Base-by-base conservation (phyloP, 2,329 filamentous ascomycete species). In the Ophiosphaerella korrae region DNA sequence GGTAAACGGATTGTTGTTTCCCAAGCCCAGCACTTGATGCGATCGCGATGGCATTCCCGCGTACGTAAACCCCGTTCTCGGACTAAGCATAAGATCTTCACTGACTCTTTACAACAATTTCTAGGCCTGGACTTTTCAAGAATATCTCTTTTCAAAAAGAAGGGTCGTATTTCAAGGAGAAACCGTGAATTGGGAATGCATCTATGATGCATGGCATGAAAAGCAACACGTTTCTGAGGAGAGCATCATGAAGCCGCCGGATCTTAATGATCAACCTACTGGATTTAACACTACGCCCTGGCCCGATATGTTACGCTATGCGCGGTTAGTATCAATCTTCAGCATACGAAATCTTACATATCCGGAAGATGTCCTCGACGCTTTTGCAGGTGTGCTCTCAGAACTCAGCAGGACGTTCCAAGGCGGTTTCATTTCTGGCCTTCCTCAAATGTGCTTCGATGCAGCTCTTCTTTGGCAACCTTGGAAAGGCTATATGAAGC, bases 371-470 rank as follows among this genome's bases (percentile, higher is more conserved):
- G 50, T 46, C 8, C 37, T 60, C 11, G 49, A 56, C 21, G 63
- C 63, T 11, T 67, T 66, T 29, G 35, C 45, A 2, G 59, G 55
- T 16, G 34, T 58, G 14, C 18, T 59, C 2, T 47, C 48, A 2
- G 50, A 52, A 14, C 23, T 66, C 1, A 46, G 50, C 9, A 44
- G 39, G 5, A 14, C 47, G 4, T 59, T 63, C 31, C 35, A 33
- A 1, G 51, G 47, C 16, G 52, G 61, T 2, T 60, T 66, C 14
- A 46, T 66, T 13, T 60, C 44, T 3, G 58, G 64, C 5, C 24
- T 66, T 5, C 63, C 64, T 2, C 42, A 43, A 26, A 50, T 63
- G 39, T 58, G 46, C 36, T 64, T 67, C 31, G 58, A 66, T 18
- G 49, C 53, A 7, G 55, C 59, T 1, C 49, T 67, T 2, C 41